phyloP scores from a whole-genome alignment of 139 green algal genomes.

The Desmodesmus armatus region DNA sequence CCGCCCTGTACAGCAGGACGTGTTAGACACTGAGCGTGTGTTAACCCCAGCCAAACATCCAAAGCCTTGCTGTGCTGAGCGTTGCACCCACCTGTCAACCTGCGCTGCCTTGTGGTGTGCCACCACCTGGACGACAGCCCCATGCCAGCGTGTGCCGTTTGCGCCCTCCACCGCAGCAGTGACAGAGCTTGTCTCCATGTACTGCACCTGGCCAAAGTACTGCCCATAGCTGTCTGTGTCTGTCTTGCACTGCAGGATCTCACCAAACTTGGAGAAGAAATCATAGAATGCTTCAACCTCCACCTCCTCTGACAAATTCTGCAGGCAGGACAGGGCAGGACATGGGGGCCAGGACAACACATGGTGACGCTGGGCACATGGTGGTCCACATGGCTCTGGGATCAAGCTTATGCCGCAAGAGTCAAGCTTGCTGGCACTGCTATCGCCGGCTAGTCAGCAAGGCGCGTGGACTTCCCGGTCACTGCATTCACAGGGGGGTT shows the following conservation, averaged over 20 bases:
- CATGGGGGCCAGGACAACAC: too few species aligned
- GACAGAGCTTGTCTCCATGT: constrained; percentile 17
- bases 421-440: too few species aligned
- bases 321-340: not conserved
- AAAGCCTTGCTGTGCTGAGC: constrained; percentile 21
- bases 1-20: not conserved
- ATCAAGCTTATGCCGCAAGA: too few species aligned
- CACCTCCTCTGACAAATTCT: constrained; percentile 37
- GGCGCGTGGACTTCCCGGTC: too few species aligned
- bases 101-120: constrained; percentile 28
- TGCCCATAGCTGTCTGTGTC: constrained; percentile 7
- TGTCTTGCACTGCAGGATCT: constrained; percentile 35
- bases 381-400: too few species aligned
- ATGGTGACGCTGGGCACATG: too few species aligned
- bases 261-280: constrained; percentile 20
- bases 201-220: constrained; percentile 20
- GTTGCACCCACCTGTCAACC: not conserved
- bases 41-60: too few species aligned
- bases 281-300: constrained; percentile 16
- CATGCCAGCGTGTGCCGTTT: constrained; percentile 26
- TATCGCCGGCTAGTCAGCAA: too few species aligned
- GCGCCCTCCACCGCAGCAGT: not conserved
- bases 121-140: constrained; percentile 12
- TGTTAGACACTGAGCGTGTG: too few species aligned
- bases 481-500: too few species aligned